These are phyloP conservation scores for Pelargonium citronellum DNA, from an alignment of 441 rosid genomes.

Conservation along the genomic window DNA sequence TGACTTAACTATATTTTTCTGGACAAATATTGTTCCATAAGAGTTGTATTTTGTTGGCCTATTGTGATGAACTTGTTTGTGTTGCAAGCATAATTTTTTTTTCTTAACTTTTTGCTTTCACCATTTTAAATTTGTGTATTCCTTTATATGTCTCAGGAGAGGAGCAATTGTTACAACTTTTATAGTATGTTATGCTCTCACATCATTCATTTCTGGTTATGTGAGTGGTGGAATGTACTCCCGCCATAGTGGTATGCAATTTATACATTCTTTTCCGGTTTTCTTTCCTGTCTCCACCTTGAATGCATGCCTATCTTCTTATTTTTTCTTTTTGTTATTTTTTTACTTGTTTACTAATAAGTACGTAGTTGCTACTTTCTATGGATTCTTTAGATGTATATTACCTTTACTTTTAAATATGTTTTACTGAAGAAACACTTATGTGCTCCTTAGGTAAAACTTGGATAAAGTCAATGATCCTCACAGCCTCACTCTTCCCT, in stretches of 20 bases:
- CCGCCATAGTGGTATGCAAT: slow-evolving; percentile 78
- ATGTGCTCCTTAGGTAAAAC: slow-evolving; percentile 68
- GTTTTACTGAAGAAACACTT: neutral
- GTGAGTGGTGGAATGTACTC: slow-evolving; percentile 99
- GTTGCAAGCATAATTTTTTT: too few relatives aligned
- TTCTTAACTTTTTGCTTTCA: too few relatives aligned
- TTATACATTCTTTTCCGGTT: slow-evolving; percentile 10
- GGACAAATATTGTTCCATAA: neutral
- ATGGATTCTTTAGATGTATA: too few relatives aligned
- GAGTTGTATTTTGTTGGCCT: slow-evolving; percentile 84
- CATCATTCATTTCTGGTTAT: slow-evolving; percentile 94
- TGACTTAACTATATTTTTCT: neutral
- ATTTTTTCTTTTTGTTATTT: too few relatives aligned
- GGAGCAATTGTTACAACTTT: slow-evolving; percentile 99
- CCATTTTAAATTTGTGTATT: too few relatives aligned
- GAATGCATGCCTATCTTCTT: too few relatives aligned
- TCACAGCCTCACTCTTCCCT: slow-evolving; percentile 88
- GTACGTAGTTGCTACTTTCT: too few relatives aligned
- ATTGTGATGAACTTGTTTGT: too few relatives aligned
- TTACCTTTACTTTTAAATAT: too few relatives aligned
- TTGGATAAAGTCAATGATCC: slow-evolving; percentile 96
- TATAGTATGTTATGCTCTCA: slow-evolving; percentile 91
- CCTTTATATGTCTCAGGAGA: slow-evolving; percentile 59
- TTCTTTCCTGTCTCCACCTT: too few relatives aligned
- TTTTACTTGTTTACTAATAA: neutral